These are phyloP conservation scores for Xylaria arbuscula DNA, from an alignment of 2,329 filamentous ascomycete species.

Conservation along the genomic window DNA sequence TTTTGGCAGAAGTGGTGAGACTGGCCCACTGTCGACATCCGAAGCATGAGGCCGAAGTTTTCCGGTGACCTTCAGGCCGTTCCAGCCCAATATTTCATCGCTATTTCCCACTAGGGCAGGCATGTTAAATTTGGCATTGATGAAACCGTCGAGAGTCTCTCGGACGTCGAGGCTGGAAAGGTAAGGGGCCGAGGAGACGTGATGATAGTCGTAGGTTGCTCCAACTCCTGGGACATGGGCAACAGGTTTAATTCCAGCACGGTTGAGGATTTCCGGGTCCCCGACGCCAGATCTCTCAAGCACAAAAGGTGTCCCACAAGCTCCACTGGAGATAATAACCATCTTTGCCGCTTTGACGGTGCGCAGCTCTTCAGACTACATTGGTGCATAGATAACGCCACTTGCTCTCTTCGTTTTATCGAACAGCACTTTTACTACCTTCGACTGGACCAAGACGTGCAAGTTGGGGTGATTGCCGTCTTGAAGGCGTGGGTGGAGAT, in stretches of 20 bases:
- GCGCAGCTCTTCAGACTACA: slow-evolving; percentile 28
- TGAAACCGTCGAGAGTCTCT: no score
- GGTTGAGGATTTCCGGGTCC: slow-evolving; percentile 55
- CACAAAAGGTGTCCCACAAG: slow-evolving; percentile 63
- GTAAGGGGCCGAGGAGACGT: slow-evolving; percentile 53
- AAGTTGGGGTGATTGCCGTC: slow-evolving; percentile 47
- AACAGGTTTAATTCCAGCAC: slow-evolving; percentile 58
- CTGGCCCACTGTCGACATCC: no score
- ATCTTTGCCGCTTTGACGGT: slow-evolving; percentile 50
- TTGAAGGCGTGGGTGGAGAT: slow-evolving; percentile 43
- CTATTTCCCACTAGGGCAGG: background rate
- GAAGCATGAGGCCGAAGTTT: no score
- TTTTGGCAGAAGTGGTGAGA: no score
- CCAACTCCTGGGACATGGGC: slow-evolving; percentile 63
- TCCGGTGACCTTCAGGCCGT: no score
- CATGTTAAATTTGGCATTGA: no score
- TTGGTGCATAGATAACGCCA: slow-evolving; percentile 66
- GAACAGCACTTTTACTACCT: slow-evolving; percentile 60
- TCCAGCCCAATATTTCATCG: slow-evolving; percentile 2
- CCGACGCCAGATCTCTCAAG: slow-evolving; percentile 73
- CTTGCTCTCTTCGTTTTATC: slow-evolving; percentile 57
- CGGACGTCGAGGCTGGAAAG: slow-evolving; percentile 4
- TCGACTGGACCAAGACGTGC: slow-evolving; percentile 46
- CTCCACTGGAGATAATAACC: slow-evolving; percentile 61
- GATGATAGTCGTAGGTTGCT: slow-evolving; percentile 62